phyloP scores from a whole-genome alignment of 371 early-diverging fungal species.

The Capniomyces stellatus region DNA sequence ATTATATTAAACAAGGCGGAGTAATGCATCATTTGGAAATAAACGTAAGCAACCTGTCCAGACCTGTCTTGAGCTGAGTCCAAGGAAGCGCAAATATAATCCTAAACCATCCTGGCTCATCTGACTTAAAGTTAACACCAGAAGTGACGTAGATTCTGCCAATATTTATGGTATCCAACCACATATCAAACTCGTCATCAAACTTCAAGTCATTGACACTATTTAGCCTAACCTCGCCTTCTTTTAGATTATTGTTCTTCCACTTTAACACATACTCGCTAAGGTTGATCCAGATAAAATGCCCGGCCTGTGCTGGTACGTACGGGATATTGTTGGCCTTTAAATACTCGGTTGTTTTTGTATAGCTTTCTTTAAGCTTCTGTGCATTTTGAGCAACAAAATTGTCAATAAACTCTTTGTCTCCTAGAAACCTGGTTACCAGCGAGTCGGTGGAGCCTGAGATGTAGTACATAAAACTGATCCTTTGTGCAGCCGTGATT shows the following conservation, averaged over 20 bases:
- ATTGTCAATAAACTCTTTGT: slow-evolving; percentile 34
- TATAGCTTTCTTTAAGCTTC: slow-evolving; percentile 32
- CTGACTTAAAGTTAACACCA: slow-evolving; percentile 38
- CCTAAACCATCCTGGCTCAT: slow-evolving; percentile 43
- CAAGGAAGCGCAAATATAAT: slow-evolving; percentile 29
- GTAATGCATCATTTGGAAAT: not conserved
- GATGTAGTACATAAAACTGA: slow-evolving; percentile 35
- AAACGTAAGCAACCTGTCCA: slow-evolving; percentile 21
- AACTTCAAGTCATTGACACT: slow-evolving; percentile 11
- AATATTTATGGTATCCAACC: slow-evolving; percentile 21
- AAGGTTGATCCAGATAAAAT: slow-evolving; percentile 46
- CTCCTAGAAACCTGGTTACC: slow-evolving; percentile 31
- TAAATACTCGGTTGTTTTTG: slow-evolving; percentile 21
- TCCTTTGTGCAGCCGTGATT: slow-evolving; percentile 18
- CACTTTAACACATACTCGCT: slow-evolving; percentile 10
- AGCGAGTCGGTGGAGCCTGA: slow-evolving; percentile 35
- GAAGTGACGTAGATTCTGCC: slow-evolving; percentile 38
- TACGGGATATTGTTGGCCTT: slow-evolving; percentile 28
- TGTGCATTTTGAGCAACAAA: slow-evolving; percentile 35
- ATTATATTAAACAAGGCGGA: too few relatives aligned
- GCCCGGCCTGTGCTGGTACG: slow-evolving; percentile 39
- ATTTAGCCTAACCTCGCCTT: slow-evolving; percentile 5
- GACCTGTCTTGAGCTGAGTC: slow-evolving; percentile 25
- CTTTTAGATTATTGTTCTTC: slow-evolving; percentile 2
- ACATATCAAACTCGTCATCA: slow-evolving; percentile 23